These are phyloP conservation scores for Ogataea nakhonphanomensis DNA, from an alignment of 805 yeast genomes.

Conservation along the genomic window DNA sequence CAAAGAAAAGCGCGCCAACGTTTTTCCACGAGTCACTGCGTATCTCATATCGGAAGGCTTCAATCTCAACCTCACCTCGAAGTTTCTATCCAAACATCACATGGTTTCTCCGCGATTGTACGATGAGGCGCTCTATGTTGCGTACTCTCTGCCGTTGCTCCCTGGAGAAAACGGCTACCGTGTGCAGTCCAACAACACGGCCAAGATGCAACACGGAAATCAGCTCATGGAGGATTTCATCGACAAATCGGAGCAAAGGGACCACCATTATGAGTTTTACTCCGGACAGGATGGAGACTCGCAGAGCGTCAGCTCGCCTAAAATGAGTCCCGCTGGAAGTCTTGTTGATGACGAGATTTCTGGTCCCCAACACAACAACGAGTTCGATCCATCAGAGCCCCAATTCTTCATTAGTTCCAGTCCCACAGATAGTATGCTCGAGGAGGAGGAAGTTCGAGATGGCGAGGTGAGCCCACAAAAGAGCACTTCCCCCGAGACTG, in stretches of 20 bases:
- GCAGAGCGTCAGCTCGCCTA: slow-evolving; percentile 18
- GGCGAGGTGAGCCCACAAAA: neutral
- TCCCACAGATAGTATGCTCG: slow-evolving; percentile 31
- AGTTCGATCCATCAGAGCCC: slow-evolving; percentile 92
- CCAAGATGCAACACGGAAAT: slow-evolving; percentile 37
- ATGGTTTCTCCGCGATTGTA: slow-evolving; percentile 82
- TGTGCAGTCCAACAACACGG: slow-evolving; percentile 62
- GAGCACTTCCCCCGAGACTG: neutral
- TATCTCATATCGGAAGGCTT: slow-evolving; percentile 85
- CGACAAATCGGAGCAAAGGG: slow-evolving; percentile 78
- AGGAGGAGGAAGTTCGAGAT: slow-evolving; percentile 18
- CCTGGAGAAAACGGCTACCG: slow-evolving; percentile 82
- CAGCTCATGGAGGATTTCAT: slow-evolving; percentile 70
- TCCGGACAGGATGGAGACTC: slow-evolving; percentile 62
- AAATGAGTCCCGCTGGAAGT: slow-evolving; percentile 20
- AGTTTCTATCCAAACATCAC: slow-evolving; percentile 66
- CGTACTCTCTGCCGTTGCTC: slow-evolving; percentile 79
- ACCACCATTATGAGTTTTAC: slow-evolving; percentile 88
- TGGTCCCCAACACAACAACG: slow-evolving; percentile 40
- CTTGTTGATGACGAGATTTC: slow-evolving; percentile 18
- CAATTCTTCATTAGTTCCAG: slow-evolving; percentile 67
- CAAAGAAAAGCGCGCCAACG: slow-evolving; percentile 56
- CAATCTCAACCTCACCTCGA: slow-evolving; percentile 57
- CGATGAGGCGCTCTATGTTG: slow-evolving; percentile 91
- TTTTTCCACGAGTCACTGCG: slow-evolving; percentile 84